Percentiles rank a stretch among this genome's conserved stretches.
phyloP scores from a whole-genome alignment of 208 protist genomes.

The Vickermania spadyakhi region DNA sequence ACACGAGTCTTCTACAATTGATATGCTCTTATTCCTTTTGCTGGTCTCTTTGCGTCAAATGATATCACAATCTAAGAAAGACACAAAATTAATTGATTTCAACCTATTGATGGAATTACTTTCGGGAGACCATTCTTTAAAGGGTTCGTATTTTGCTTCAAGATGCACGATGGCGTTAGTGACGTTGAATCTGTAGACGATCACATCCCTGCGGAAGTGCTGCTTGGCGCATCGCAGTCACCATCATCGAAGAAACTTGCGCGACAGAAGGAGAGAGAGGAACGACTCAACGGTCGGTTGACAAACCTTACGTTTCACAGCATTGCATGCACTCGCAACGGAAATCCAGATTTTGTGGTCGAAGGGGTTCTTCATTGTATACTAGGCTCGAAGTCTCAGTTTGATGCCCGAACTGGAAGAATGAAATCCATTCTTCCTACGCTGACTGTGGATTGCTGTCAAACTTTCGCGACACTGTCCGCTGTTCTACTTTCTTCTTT shows the following conservation, averaged over 20 bases:
- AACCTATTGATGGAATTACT: too few relatives aligned
- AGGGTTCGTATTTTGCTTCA: too few relatives aligned
- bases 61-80: too few relatives aligned
- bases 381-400: slow-evolving; percentile 73
- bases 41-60: too few relatives aligned
- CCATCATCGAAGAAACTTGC: slow-evolving; percentile 6
- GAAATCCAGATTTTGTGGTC: slow-evolving; percentile 36
- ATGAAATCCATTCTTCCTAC: slow-evolving; percentile 52
- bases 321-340: slow-evolving; percentile 26
- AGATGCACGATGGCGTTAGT: background rate
- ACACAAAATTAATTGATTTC: too few relatives aligned
- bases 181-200: background rate
- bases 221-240: background rate
- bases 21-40: too few relatives aligned
- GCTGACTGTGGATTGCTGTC: slow-evolving; percentile 75
- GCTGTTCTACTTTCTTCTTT: slow-evolving; percentile 70
- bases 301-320: slow-evolving; percentile 55
- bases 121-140: too few relatives aligned
- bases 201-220: background rate
- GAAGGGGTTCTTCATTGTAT: slow-evolving; percentile 43
- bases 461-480: slow-evolving; percentile 76
- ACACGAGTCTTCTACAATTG: too few relatives aligned
- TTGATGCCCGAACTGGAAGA: slow-evolving; percentile 43
- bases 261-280: slow-evolving; percentile 46
- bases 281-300: slow-evolving; percentile 44